A percentile compares a stretch with the other conserved stretches of the same genome.
Conservation (phyloP, 768 basidiomycete genomes). For the Cyclocybe aegerita region DNA sequence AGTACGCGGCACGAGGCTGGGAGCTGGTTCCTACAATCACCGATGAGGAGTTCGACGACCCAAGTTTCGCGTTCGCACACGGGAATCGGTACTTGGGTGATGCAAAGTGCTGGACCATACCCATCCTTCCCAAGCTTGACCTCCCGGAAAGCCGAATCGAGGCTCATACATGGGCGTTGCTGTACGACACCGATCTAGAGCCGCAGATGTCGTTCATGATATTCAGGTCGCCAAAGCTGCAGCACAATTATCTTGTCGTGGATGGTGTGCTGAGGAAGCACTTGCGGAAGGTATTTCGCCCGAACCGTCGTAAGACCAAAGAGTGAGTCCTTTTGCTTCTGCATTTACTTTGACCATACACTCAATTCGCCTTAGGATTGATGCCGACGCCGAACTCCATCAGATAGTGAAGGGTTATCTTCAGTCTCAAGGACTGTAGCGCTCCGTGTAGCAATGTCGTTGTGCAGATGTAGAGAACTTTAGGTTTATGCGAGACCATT, state of each 20-base stretch:
- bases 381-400: too few species aligned
- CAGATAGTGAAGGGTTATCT: too few species aligned
- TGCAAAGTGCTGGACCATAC: constrained; percentile 25
- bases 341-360: too few species aligned
- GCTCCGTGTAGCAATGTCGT: too few species aligned
- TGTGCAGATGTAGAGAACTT: too few species aligned
- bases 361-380: too few species aligned
- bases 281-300: too few species aligned
- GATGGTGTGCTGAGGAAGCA: neutral
- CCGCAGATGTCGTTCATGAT: constrained; percentile 1
- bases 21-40: constrained; percentile 5
- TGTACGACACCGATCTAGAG: neutral
- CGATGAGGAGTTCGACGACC: constrained; percentile 7
- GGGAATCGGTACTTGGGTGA: constrained; percentile 31
- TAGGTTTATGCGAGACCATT: too few species aligned
- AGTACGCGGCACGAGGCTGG: constrained; percentile 41
- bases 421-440: too few species aligned
- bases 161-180: constrained; percentile 5
- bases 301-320: too few species aligned
- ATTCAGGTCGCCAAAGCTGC: neutral
- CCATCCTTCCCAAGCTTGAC: constrained; percentile 15
- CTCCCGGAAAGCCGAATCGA: constrained; percentile 1
- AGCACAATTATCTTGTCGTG: constrained; percentile 7
- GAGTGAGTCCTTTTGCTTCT: too few species aligned
- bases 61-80: constrained; percentile 16